A percentile compares a stretch with the other conserved stretches of the same genome.
Conservation (phyloP, 106 monocot genomes). For the Xerophyta viscosa region DNA sequence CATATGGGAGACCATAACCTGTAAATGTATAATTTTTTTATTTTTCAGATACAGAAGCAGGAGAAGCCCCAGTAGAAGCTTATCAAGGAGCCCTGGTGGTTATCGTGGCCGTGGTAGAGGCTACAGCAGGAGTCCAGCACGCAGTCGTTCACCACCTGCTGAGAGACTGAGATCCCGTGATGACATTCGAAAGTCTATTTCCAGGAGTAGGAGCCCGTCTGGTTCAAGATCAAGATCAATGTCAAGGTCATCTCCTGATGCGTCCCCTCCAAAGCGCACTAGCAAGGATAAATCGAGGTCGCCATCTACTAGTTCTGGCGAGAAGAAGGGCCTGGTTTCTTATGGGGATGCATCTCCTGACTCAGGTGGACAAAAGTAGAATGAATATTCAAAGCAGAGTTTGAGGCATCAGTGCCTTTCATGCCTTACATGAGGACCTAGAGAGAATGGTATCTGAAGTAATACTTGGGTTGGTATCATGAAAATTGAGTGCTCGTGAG, state of each 20-base stretch:
- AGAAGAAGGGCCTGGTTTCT: slow-evolving; percentile 76
- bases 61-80: slow-evolving; percentile 63
- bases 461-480: too few species aligned
- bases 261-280: slow-evolving; percentile 38
- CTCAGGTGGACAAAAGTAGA: slow-evolving; percentile 29
- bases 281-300: slow-evolving; percentile 58
- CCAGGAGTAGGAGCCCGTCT: slow-evolving; percentile 51
- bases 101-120: slow-evolving; percentile 41
- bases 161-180: slow-evolving; percentile 27
- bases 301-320: slow-evolving; percentile 50
- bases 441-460: too few species aligned
- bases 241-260: slow-evolving; percentile 28
- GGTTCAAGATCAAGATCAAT: slow-evolving; percentile 24
- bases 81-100: slow-evolving; percentile 67
- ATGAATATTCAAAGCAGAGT: too few species aligned
- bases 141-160: slow-evolving; percentile 39
- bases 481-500: too few species aligned
- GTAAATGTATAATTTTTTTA: too few species aligned
- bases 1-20: too few species aligned
- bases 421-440: too few species aligned
- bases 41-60: slow-evolving; percentile 44
- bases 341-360: slow-evolving; percentile 85
- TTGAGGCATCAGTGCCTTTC: too few species aligned
- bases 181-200: slow-evolving; percentile 20
- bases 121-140: slow-evolving; percentile 46